A percentile compares a stretch with the other conserved stretches of the same genome.
Evolutionary conservation across 257 asterid genomes (phyloP).

Genomic region (Penstemon eatonii): DNA sequence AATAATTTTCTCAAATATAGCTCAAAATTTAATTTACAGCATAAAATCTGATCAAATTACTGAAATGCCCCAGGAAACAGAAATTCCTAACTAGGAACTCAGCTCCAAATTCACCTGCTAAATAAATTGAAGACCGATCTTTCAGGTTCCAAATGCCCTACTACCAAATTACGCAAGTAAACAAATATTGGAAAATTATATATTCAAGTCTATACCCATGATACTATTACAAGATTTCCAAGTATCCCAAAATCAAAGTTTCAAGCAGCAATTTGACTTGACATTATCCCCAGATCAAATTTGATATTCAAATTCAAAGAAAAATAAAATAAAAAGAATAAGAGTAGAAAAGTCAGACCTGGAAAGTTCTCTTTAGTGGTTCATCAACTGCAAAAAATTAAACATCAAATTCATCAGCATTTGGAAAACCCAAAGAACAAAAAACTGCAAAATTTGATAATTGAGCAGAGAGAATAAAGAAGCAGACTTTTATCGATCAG

Average conservation of each 20-base stretch:
- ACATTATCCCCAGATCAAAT: conserved; percentile 16
- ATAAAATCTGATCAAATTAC: too few species aligned
- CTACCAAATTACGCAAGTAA: not conserved
- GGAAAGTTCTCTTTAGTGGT: conserved; percentile 56
- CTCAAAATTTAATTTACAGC: too few species aligned
- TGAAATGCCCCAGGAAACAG: too few species aligned
- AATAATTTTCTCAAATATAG: too few species aligned
- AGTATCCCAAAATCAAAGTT: conserved; percentile 21
- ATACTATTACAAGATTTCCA: too few species aligned
- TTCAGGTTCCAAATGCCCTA: conserved; percentile 20
- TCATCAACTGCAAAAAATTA: conserved; percentile 63
- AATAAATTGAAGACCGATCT: not conserved
- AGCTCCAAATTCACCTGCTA: too few species aligned
- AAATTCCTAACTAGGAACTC: too few species aligned
- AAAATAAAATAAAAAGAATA: not conserved
- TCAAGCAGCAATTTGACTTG: conserved; percentile 28
- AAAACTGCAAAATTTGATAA: conserved; percentile 16
- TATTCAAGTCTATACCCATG: too few species aligned
- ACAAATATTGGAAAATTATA: not conserved
- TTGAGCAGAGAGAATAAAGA: conserved; percentile 10
- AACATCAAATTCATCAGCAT: conserved; percentile 32
- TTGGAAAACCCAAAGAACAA: conserved; percentile 45
- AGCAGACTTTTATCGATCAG: conserved; percentile 59
- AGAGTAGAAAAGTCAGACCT: conserved; percentile 46
- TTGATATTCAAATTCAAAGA: not conserved